Percentiles rank a stretch among this genome's conserved stretches.
phyloP scores from a whole-genome alignment of 2,329 filamentous ascomycete genomes.

The Colletotrichum sp. region DNA sequence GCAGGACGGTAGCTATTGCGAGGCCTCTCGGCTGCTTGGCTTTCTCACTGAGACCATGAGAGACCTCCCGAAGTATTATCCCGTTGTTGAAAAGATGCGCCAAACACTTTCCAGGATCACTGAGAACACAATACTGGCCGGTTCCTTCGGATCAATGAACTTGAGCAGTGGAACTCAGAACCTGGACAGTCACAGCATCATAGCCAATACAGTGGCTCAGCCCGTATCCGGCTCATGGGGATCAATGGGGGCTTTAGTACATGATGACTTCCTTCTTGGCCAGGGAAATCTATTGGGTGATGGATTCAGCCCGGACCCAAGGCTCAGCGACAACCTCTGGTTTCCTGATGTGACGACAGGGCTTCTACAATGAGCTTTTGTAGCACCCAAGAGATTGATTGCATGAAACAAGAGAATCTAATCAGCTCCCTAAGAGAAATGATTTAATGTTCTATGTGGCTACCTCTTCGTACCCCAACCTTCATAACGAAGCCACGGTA shows the following conservation, averaged over 20 bases:
- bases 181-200: background rate
- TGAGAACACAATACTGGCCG: background rate
- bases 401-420: fast-evolving
- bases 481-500: background rate
- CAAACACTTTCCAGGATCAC: background rate
- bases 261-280: background rate
- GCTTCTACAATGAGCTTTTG: background rate
- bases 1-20: background rate
- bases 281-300: background rate
- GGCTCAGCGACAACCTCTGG: background rate
- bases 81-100: background rate
- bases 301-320: background rate
- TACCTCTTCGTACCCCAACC: background rate
- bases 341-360: background rate
- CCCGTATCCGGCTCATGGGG: background rate
- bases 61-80: background rate
- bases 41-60: background rate
- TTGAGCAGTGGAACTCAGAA: background rate
- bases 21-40: background rate
- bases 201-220: background rate
- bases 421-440: background rate
- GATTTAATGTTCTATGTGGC: background rate
- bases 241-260: background rate
- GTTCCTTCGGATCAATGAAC: background rate
- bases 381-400: background rate